Base-by-base conservation (phyloP, 768 basidiomycete genomes). In the Tephrocybe sp. region DNA sequence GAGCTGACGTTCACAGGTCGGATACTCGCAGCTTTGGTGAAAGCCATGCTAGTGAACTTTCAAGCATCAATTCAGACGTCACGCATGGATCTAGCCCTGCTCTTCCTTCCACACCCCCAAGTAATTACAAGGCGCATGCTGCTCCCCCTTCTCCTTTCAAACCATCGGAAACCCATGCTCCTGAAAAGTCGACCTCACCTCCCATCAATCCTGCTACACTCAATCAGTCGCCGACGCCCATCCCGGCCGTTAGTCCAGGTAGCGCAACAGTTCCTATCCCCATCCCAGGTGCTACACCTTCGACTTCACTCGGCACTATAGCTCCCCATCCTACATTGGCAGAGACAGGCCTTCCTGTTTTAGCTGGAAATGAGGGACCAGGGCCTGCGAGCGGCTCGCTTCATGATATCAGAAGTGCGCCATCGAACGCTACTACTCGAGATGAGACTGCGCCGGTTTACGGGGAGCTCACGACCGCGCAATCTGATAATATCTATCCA, bases 1-100 rank as follows among this genome's bases (percentile, higher is more conserved):
- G 72, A 4, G 67, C 76, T n/a, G 83, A 86, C 61, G 74, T 89
- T 33, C 74, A 76, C 51, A 73, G 84, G 52, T 84, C 84, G 3
- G 86, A 92, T 59, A 88, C 86, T 0, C 79, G 79, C 49, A 90
- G 86, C 65, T 93, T 93, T 61, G 91, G 91, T 16, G 87, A 86
- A 66, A 91, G 83, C 31, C 91, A 93, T 58, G 87, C 86, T 0
- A 74, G 69, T 29, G 91, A 92, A 67, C 73, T 93, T 29, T 76
- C 77, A 15, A 74, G 70, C 56, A 82, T 90, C 44, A 67, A 67
- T 42, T 61, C 74, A 11, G 61, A 63, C 0, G 54, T 61, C 19
- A 57, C 58, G 6, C 50, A 34, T 21, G 48, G 56, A 4, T 58
- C 54, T 22, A 52, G 58, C 21, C 67, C 70, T 16, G 64, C 63